These are phyloP conservation scores for Colletotrichum simmondsii DNA, from an alignment of 2,329 filamentous ascomycete species.

Conservation along the genomic window DNA sequence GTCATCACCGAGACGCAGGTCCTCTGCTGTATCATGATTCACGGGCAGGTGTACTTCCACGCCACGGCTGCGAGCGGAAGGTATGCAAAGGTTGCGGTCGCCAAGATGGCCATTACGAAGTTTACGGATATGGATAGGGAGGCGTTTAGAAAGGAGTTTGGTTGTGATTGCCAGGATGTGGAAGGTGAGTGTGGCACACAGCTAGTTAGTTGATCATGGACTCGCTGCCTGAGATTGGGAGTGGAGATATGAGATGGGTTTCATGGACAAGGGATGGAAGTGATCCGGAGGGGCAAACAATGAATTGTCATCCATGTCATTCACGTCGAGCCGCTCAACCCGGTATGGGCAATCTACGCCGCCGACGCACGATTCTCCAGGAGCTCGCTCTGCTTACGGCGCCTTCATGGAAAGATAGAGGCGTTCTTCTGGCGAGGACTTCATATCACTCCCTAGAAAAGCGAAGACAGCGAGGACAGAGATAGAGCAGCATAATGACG, in stretches of 20 bases:
- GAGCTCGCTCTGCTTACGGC: too few species aligned
- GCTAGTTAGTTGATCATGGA: background rate
- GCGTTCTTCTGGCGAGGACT: too few species aligned
- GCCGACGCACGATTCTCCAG: too few species aligned
- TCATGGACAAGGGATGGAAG: background rate
- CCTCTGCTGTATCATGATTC: slow-evolving; percentile 80
- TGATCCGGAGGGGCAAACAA: background rate
- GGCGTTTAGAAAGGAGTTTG: slow-evolving; percentile 69
- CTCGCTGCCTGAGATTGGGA: slow-evolving; percentile 3
- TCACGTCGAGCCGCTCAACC: too few species aligned
- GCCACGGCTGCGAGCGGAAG: slow-evolving; percentile 71
- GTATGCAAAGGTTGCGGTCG: slow-evolving; percentile 78
- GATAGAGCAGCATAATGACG: background rate
- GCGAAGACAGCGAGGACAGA: background rate
- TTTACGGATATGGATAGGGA: slow-evolving; percentile 57
- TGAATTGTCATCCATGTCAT: too few species aligned
- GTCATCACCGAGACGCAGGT: slow-evolving; percentile 61
- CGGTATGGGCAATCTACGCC: too few species aligned
- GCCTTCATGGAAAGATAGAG: too few species aligned
- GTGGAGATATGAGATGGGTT: background rate
- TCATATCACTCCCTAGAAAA: too few species aligned
- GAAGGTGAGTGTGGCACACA: slow-evolving; percentile 27
- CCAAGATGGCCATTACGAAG: slow-evolving; percentile 65
- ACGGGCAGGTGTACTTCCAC: slow-evolving; percentile 74
- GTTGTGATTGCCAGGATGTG: slow-evolving; percentile 69